Evolutionary conservation across 257 asterid genomes (phyloP), one percentile per base, ranked within the genome.

Genomic region (Penstemon newberryi): DNA sequence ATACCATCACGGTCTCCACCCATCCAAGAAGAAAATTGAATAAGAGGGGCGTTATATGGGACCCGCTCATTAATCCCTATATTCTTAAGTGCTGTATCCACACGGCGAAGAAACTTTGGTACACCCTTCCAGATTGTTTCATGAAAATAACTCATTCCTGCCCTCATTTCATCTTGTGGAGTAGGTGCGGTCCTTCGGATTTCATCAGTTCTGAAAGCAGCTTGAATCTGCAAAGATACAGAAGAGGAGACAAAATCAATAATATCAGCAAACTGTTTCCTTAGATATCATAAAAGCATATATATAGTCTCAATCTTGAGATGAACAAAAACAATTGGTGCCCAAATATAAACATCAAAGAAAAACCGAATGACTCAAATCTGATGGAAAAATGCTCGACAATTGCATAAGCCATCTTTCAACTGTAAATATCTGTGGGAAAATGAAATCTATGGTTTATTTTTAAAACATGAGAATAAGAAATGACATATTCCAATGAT

Each of bases 21-120:
- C 89, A 83, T 83, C 89, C 89, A 83, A 37, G 89, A 84, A 12
- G 86, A 84, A 41, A 84, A 84, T n/a, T 84, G 89, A 69, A 84
- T 79, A 5, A 84, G 69, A 66, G 86, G 89, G 69, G 89, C 89
- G 67, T 84, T 84, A 65, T 84, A 81, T 7, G 86, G 89, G 58
- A 84, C 78, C n/a, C 89, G 82, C 59, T 84, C 86, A 38, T 84
- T 81, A 15, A 84, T 84, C 79, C 89, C 84, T 10, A 84, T 78
- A 72, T 78, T 81, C 78, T 84, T 81, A 9, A 84, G 86, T 53
- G 86, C 89, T 9, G 89, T 84, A 64, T 84, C 89, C 38, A 81
- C 86, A 66, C 86, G 86, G 4, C 89, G 84, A 54, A 84, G 76
- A 77, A 84, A 84, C 73, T 76, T 76, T 0, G 89, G 89, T 10